Conservation (phyloP, 768 basidiomycete species). For the Cyclocybe cylindracea region DNA sequence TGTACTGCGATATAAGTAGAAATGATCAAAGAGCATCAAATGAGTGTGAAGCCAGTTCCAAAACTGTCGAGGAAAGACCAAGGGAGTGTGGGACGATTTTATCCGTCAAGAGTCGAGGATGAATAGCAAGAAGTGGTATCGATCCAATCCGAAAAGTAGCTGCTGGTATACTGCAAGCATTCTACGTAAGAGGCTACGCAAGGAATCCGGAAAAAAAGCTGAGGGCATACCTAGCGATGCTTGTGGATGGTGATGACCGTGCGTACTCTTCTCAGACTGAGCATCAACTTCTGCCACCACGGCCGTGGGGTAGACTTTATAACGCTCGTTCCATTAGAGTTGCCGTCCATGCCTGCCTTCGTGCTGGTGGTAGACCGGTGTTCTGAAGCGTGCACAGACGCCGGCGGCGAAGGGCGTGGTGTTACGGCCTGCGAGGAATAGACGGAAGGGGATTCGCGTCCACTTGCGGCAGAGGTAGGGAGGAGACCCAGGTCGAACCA, state of each 20-base stretch:
- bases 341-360: constrained; percentile 16
- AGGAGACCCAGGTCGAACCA: constrained; percentile 39
- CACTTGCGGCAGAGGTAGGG: constrained; percentile 27
- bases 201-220: too few species aligned
- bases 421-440: constrained; percentile 37
- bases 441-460: constrained; percentile 38
- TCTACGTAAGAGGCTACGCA: too few species aligned
- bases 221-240: constrained; percentile 9
- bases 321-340: background rate
- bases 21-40: too few species aligned
- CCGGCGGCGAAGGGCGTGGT: constrained; percentile 27
- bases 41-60: background rate
- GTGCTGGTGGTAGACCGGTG: constrained; percentile 24
- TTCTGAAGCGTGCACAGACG: constrained; percentile 22
- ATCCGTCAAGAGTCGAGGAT: background rate
- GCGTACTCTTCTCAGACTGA: constrained; percentile 27
- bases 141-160: background rate
- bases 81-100: background rate
- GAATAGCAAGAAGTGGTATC: constrained; percentile 2
- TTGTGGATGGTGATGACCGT: constrained; percentile 21
- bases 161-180: background rate
- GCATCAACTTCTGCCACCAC: constrained; percentile 34
- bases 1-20: too few species aligned
- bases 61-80: background rate
- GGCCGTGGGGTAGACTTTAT: constrained; percentile 20